Conservation (phyloP, 1,284 basidiomycete genomes). For the Fomitiporia mediterranea region DNA sequence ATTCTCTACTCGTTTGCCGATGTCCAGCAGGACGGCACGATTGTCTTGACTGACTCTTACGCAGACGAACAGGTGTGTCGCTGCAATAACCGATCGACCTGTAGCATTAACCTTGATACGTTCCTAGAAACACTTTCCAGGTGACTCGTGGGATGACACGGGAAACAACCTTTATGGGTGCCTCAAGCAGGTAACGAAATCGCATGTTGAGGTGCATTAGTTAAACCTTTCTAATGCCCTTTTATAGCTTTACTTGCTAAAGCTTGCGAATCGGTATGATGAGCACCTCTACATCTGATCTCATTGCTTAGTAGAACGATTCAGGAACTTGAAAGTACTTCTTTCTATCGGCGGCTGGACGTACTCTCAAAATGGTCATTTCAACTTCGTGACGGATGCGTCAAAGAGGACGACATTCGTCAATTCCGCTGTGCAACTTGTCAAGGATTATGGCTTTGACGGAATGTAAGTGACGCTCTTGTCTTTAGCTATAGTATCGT, state of each 20-base stretch:
- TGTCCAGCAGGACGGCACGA: slow-evolving; percentile 60
- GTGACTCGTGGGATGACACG: slow-evolving; percentile 55
- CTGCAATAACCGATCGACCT: neutral
- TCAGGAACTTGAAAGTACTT: slow-evolving; percentile 70
- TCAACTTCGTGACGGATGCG: slow-evolving; percentile 54
- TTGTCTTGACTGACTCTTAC: slow-evolving; percentile 74
- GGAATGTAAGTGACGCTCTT: slow-evolving; percentile 54
- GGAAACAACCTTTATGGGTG: slow-evolving; percentile 84
- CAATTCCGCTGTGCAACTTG: slow-evolving; percentile 59
- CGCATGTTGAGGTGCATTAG: neutral
- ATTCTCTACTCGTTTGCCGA: slow-evolving; percentile 88
- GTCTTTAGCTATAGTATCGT: neutral
- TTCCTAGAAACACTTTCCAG: slow-evolving; percentile 58
- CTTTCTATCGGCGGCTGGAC: slow-evolving; percentile 78
- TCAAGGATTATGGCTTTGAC: slow-evolving; percentile 87
- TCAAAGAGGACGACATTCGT: slow-evolving; percentile 67
- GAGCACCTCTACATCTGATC: too few relatives aligned
- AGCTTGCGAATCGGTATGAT: slow-evolving; percentile 58
- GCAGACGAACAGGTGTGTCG: slow-evolving; percentile 70
- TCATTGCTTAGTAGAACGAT: neutral
- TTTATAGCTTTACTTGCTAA: slow-evolving; percentile 56
- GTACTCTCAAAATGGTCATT: slow-evolving; percentile 63
- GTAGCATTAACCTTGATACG: slow-evolving; percentile 2
- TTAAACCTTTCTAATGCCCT: neutral
- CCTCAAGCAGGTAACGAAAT: slow-evolving; percentile 65